Evolutionary conservation across 768 basidiomycete species (phyloP).

Genomic region (Zangia roseola): DNA sequence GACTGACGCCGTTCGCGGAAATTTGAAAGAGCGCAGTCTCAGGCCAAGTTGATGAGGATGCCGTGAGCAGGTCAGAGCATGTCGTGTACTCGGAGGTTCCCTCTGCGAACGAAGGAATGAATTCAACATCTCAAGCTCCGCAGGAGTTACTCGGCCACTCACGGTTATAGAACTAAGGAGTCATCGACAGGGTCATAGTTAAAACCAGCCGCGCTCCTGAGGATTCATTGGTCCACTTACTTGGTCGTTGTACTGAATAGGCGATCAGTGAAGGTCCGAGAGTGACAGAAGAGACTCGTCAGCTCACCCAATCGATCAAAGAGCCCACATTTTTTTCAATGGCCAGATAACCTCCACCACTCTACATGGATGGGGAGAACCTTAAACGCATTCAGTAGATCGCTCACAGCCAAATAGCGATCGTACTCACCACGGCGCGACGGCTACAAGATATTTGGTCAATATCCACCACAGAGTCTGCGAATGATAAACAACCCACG

Average conservation of each 20-base stretch:
- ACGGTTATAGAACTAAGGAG: constrained; percentile 29
- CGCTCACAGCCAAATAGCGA: background rate
- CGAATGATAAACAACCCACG: constrained; percentile 25
- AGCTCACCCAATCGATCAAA: constrained; percentile 46
- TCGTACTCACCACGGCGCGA: constrained; percentile 18
- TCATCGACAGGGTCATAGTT: background rate
- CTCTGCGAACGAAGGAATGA: constrained; percentile 22
- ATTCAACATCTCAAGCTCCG: background rate
- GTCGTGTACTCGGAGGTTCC: constrained; percentile 38
- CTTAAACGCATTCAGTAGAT: background rate
- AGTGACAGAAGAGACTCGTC: background rate
- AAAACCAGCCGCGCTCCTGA: background rate
- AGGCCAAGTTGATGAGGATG: constrained; percentile 42
- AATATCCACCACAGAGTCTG: background rate
- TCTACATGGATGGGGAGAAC: constrained; percentile 21
- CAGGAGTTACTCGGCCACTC: background rate
- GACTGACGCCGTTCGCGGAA: constrained; percentile 50
- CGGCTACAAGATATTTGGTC: constrained; percentile 5
- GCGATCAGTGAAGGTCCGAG: background rate
- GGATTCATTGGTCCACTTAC: constrained; percentile 14
- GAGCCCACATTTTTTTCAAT: constrained; percentile 37
- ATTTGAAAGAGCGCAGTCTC: constrained; percentile 48
- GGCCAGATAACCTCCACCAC: constrained; percentile 36
- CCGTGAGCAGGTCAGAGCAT: constrained; percentile 37
- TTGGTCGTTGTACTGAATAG: constrained; percentile 36